phyloP scores from a whole-genome alignment of 768 basidiomycete genomes.

The Roridomyces roridus region DNA sequence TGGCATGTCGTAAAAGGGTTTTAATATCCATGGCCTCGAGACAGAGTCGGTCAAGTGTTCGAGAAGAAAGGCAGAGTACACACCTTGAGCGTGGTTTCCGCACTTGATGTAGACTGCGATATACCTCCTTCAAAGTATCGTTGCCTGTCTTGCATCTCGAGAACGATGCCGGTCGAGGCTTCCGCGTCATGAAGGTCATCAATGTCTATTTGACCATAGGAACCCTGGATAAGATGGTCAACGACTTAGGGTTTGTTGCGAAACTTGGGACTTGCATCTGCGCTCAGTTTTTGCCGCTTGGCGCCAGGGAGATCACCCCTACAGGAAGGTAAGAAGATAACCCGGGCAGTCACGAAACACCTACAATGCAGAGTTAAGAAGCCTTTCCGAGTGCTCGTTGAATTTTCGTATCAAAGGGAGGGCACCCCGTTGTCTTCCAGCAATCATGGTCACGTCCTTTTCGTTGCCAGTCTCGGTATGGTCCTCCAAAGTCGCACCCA shows the following conservation, averaged over 20 bases:
- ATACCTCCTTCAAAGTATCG: conserved; percentile 80
- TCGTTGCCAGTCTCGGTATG: conserved; percentile 93
- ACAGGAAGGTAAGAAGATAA: conserved; percentile 9
- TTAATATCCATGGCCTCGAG: conserved; percentile 53
- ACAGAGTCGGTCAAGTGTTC: background rate
- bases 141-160: conserved; percentile 89
- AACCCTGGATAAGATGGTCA: conserved; percentile 35
- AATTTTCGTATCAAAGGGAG: conserved; percentile 95
- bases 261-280: conserved; percentile 42
- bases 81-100: conserved; percentile 37
- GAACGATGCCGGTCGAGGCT: conserved; percentile 67
- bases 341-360: conserved; percentile 13
- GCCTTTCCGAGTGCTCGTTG: conserved; percentile 94
- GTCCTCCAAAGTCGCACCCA: conserved; percentile 90
- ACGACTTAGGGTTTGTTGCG: background rate
- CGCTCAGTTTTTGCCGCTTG: conserved; percentile 64
- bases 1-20: conserved; percentile 53
- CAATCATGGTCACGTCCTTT: conserved; percentile 94
- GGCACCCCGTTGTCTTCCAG: conserved; percentile 86
- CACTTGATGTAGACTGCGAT: conserved; percentile 34
- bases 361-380: conserved; percentile 82
- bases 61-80: conserved; percentile 12
- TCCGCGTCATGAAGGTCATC: conserved; percentile 84
- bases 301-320: conserved; percentile 63
- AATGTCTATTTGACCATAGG: conserved; percentile 70